Evolutionary conservation across 768 basidiomycete species (phyloP).

Genomic region (Leccinum boreale): DNA sequence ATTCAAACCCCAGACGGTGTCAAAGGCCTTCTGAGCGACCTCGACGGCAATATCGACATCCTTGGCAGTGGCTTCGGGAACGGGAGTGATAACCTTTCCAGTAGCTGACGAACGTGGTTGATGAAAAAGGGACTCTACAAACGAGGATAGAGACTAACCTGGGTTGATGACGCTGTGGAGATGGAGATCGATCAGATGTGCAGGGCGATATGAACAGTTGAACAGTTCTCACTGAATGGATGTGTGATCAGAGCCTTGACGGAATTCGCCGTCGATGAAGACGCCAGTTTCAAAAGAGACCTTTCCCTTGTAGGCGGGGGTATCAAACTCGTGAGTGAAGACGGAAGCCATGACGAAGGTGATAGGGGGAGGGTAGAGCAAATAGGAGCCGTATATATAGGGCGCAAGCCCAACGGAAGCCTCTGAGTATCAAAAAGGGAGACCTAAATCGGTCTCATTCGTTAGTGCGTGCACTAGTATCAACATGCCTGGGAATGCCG

Average conservation of each 20-base stretch:
- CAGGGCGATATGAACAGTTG: not conserved
- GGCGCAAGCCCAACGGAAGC: not conserved
- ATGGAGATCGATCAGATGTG: not conserved
- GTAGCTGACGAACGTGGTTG: constrained; percentile 40
- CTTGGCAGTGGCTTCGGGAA: constrained; percentile 54
- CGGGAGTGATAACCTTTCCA: constrained; percentile 56
- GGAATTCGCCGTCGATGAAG: constrained; percentile 69
- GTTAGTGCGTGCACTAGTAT: not conserved
- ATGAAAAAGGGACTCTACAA: not conserved
- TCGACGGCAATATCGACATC: constrained; percentile 79
- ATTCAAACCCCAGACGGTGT: constrained; percentile 69
- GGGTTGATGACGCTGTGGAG: constrained; percentile 27
- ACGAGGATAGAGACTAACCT: constrained; percentile 26
- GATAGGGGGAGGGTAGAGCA: not conserved
- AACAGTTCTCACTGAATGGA: constrained; percentile 63
- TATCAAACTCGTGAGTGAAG: constrained; percentile 51
- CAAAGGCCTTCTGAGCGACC: constrained; percentile 58
- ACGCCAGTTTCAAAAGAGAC: constrained; percentile 59
- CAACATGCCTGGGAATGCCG: not conserved
- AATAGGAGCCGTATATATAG: not conserved
- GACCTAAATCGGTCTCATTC: not conserved
- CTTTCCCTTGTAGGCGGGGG: constrained; percentile 54
- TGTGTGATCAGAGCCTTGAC: constrained; percentile 50
- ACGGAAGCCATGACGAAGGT: constrained; percentile 37
- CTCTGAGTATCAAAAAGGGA: not conserved